A percentile compares a stretch with the other conserved stretches of the same genome.
Evolutionary conservation across 352 stramenopile genomes (phyloP).

Genomic region (Globisporangium splendens): DNA sequence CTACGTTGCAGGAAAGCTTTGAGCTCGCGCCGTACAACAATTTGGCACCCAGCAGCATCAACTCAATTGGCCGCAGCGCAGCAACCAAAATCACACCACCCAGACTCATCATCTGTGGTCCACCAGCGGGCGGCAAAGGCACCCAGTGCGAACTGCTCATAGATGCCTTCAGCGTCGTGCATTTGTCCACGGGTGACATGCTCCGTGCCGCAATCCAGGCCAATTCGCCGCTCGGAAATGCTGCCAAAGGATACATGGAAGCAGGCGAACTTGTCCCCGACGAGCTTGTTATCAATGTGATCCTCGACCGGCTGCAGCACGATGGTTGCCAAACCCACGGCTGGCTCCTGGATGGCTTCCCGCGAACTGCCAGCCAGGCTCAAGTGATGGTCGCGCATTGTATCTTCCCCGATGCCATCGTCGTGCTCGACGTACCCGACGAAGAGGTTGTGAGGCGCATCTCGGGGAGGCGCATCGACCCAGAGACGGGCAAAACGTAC

Average conservation of each 20-base stretch:
- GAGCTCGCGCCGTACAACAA: slow-evolving; percentile 79
- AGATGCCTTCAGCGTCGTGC: slow-evolving; percentile 84
- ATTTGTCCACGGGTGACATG: slow-evolving; percentile 91
- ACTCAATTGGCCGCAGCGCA: background rate
- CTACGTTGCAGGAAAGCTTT: slow-evolving; percentile 81
- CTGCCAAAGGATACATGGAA: slow-evolving; percentile 42
- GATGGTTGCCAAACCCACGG: slow-evolving; percentile 71
- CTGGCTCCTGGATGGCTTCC: slow-evolving; percentile 94
- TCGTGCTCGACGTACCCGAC: slow-evolving; percentile 94
- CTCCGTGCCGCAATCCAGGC: slow-evolving; percentile 76
- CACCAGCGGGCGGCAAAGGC: slow-evolving; percentile 92
- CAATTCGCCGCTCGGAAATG: slow-evolving; percentile 23
- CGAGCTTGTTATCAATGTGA: slow-evolving; percentile 43
- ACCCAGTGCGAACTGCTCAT: slow-evolving; percentile 92
- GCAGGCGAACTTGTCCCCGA: slow-evolving; percentile 46
- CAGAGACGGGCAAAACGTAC: slow-evolving; percentile 92
- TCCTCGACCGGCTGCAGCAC: slow-evolving; percentile 74
- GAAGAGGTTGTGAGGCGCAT: slow-evolving; percentile 95
- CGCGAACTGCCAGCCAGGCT: slow-evolving; percentile 79
- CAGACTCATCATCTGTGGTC: slow-evolving; percentile 52
- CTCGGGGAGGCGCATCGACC: slow-evolving; percentile 93
- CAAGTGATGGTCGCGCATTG: slow-evolving; percentile 76
- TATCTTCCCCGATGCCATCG: slow-evolving; percentile 86
- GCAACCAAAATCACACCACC: slow-evolving; percentile 34
- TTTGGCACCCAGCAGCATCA: slow-evolving; percentile 41